phyloP scores from a whole-genome alignment of 2,329 filamentous ascomycete species.

The Diplocarpon rosae region DNA sequence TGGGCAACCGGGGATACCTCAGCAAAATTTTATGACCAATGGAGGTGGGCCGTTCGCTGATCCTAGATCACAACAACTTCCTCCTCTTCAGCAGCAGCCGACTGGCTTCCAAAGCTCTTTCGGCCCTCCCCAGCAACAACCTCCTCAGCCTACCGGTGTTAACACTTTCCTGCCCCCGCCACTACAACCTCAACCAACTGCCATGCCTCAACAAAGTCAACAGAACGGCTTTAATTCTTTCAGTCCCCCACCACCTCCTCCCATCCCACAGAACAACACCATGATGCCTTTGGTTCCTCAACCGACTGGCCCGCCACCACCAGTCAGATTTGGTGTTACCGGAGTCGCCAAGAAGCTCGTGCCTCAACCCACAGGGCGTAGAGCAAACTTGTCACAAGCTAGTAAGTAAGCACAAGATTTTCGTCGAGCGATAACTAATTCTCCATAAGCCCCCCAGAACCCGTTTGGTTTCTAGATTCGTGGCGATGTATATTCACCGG shows the following conservation, averaged over 20 bases:
- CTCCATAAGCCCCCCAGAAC: slow-evolving; percentile 49
- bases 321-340: slow-evolving; percentile 77
- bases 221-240: slow-evolving; percentile 37
- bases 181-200: slow-evolving; percentile 49
- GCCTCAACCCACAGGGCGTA: slow-evolving; percentile 77
- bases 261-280: slow-evolving; percentile 45
- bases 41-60: slow-evolving; percentile 43
- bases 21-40: slow-evolving; percentile 31
- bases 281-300: slow-evolving; percentile 58
- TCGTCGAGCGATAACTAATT: slow-evolving; percentile 10
- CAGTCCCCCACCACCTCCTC: slow-evolving; percentile 34
- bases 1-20: slow-evolving; percentile 18
- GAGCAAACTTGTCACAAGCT: slow-evolving; percentile 85
- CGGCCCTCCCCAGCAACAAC: slow-evolving; percentile 29
- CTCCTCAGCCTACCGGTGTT: slow-evolving; percentile 32
- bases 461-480: slow-evolving; percentile 53
- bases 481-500: slow-evolving; percentile 17
- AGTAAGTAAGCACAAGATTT: slow-evolving; percentile 57
- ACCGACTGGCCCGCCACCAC: slow-evolving; percentile 75
- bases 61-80: slow-evolving; percentile 42
- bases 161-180: slow-evolving; percentile 49
- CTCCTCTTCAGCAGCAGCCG: slow-evolving; percentile 38
- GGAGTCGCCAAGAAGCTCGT: slow-evolving; percentile 63
- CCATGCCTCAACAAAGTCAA: slow-evolving; percentile 35
- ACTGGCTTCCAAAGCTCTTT: slow-evolving; percentile 37